Base-by-base conservation (phyloP, 1,284 basidiomycete genomes). In the Golubevia pallescens region DNA sequence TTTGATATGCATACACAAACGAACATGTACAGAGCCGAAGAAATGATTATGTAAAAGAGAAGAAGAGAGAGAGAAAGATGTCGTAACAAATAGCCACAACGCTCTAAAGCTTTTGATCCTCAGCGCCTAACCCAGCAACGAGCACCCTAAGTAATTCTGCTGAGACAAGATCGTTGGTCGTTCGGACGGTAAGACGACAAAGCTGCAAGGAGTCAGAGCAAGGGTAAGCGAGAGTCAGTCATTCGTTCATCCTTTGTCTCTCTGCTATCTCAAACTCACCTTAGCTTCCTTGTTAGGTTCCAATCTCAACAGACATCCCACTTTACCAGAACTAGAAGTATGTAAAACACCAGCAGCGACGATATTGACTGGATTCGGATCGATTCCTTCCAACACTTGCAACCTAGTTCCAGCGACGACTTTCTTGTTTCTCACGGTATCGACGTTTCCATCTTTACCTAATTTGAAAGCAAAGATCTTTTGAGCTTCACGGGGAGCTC, bases 281-380 rank as follows among this genome's bases (percentile, higher is more conserved):
- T 73, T 75, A 7, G 70, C 75, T 16, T 69, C 70, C 3, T 54
- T 67, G 62, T 80, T 80, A 1, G 81, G 81, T 64, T 85, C 83
- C 60, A 77, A 63, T n/a, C 83, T 66, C 57, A 84, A 62, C 65
- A 85, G 57, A 57, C 77, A 78, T 2, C 74, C 80, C 2, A 84
- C 77, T 56, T 80, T 78, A 6, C 77, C 78, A 14, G 51, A 67
- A 1, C 61, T 13, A 1, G 61, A 34, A 65, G 68, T 80, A 32
- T 74, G 70, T 55, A 80, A 60, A 58, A 83, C 77, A 6, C 81
- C 83, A 1, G 83, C 81, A 6, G 65, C 81, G 5, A 85, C 81
- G 32, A 77, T 54, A 48, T 81, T 82, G 54, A 38, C 66, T 32
- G 73, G 65, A 48, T 80, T 77, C 19, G 74, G 69, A 66, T 85